phyloP scores from a whole-genome alignment of 1,284 basidiomycete genomes.

The Irpex sp. region DNA sequence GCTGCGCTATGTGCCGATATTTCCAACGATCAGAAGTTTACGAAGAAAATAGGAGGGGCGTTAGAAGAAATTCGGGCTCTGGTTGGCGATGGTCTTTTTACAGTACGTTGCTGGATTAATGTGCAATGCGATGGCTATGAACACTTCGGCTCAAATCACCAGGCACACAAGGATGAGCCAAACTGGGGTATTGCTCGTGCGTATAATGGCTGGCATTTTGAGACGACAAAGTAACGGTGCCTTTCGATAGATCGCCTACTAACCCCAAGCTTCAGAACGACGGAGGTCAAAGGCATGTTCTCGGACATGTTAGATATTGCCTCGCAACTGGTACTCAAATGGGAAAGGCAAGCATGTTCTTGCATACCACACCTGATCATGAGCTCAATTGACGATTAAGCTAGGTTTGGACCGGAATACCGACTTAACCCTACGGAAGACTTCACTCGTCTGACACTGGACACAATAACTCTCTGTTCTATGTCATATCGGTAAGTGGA shows the following conservation, averaged over 20 bases:
- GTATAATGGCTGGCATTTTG: slow-evolving; percentile 12
- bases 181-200: slow-evolving; percentile 48
- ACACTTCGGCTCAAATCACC: slow-evolving; percentile 23
- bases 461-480: slow-evolving; percentile 40
- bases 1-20: slow-evolving; percentile 26
- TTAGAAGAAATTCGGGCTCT: slow-evolving; percentile 38
- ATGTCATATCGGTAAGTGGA: slow-evolving; percentile 38
- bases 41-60: slow-evolving; percentile 34
- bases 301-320: slow-evolving; percentile 46
- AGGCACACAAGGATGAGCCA: slow-evolving; percentile 29
- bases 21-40: slow-evolving; percentile 42
- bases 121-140: neutral
- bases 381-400: neutral
- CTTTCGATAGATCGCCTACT: slow-evolving; percentile 40
- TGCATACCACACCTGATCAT: no score
- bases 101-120: slow-evolving; percentile 22
- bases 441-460: slow-evolving; percentile 45
- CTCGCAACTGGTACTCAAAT: slow-evolving; percentile 43
- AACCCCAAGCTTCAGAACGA: slow-evolving; percentile 49
- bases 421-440: slow-evolving; percentile 42
- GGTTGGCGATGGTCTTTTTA: slow-evolving; percentile 44
- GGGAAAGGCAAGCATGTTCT: slow-evolving; percentile 33
- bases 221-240: no score
- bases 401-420: slow-evolving; percentile 37
- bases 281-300: slow-evolving; percentile 45